Evolutionary conservation across 139 green algal genomes (phyloP).

Genomic region (Micractinium sp.): DNA sequence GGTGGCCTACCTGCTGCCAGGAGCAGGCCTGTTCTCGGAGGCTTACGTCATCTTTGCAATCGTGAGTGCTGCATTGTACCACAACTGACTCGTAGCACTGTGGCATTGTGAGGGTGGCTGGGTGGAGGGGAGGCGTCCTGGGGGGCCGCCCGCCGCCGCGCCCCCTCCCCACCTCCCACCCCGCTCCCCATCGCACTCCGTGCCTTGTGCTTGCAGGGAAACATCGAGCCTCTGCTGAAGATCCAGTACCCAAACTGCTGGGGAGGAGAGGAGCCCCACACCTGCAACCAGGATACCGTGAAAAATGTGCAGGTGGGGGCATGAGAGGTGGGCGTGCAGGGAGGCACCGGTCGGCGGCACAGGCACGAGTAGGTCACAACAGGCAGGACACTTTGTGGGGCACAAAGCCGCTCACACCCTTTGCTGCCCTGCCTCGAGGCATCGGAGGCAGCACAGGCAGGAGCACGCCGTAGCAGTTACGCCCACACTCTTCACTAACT

Average conservation of each 20-base stretch:
- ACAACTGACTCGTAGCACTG: neutral
- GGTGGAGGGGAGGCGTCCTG: too few species aligned
- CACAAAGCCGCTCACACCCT: neutral
- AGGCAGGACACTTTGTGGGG: neutral
- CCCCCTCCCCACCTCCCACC: too few species aligned
- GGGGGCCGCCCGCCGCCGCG: too few species aligned
- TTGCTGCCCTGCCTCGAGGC: too few species aligned
- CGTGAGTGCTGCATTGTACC: neutral
- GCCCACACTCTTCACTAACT: neutral
- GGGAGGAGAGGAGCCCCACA: neutral
- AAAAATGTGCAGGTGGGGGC: neutral
- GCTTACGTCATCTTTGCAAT: slow-evolving; percentile 4
- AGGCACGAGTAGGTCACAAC: neutral
- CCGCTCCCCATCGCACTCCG: too few species aligned
- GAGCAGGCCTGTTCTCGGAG: slow-evolving; percentile 32
- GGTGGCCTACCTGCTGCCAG: slow-evolving; percentile 3
- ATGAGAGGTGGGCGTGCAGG: too few species aligned
- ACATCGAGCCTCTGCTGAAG: slow-evolving; percentile 28
- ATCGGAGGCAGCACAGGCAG: too few species aligned
- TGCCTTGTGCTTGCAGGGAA: neutral
- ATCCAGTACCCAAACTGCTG: slow-evolving; percentile 24
- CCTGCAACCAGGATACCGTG: slow-evolving; percentile 5
- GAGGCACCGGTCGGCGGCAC: too few species aligned
- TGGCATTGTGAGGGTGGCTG: too few species aligned
- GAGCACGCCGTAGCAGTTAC: neutral